Evolutionary conservation across 2,329 filamentous ascomycete species (phyloP).

Genomic region (Sporothrix variecibatus): DNA sequence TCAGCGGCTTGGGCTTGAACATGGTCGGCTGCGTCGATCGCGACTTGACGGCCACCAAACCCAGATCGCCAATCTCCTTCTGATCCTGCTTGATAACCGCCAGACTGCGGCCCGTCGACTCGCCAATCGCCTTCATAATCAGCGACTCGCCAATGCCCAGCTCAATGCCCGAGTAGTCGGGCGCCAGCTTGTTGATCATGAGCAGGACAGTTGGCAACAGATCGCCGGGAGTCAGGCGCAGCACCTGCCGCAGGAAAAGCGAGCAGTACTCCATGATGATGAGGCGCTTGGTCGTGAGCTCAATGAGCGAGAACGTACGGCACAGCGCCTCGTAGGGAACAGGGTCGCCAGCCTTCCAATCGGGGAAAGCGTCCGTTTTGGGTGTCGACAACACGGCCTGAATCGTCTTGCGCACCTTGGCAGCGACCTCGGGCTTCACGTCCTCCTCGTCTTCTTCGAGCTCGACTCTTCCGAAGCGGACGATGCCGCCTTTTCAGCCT

Average conservation of each 20-base stretch:
- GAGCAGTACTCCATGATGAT: slow-evolving; percentile 88
- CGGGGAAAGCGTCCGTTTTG: slow-evolving; percentile 81
- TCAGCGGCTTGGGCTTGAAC: slow-evolving; percentile 95
- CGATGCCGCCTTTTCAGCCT: slow-evolving; percentile 37
- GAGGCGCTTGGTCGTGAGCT: slow-evolving; percentile 90
- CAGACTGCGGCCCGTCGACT: slow-evolving; percentile 85
- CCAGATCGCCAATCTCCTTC: slow-evolving; percentile 93
- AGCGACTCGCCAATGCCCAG: slow-evolving; percentile 97
- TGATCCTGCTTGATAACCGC: slow-evolving; percentile 93
- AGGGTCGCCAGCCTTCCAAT: slow-evolving; percentile 86
- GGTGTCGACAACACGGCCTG: slow-evolving; percentile 80
- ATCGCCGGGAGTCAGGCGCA: slow-evolving; percentile 84
- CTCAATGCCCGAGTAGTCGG: slow-evolving; percentile 94
- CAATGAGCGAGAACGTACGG: slow-evolving; percentile 89
- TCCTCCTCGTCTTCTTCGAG: slow-evolving; percentile 49
- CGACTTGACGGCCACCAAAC: slow-evolving; percentile 92
- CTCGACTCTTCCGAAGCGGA: slow-evolving; percentile 46
- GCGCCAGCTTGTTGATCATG: slow-evolving; percentile 97
- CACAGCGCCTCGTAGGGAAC: slow-evolving; percentile 95
- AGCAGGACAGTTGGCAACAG: slow-evolving; percentile 85
- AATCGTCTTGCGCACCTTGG: slow-evolving; percentile 76
- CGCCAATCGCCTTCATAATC: slow-evolving; percentile 98
- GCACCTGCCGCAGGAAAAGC: slow-evolving; percentile 88
- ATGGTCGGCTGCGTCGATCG: slow-evolving; percentile 94
- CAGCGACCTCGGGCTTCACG: slow-evolving; percentile 66